Conservation (phyloP, 2,329 filamentous ascomycete genomes). For the Juglanconis juglandina region DNA sequence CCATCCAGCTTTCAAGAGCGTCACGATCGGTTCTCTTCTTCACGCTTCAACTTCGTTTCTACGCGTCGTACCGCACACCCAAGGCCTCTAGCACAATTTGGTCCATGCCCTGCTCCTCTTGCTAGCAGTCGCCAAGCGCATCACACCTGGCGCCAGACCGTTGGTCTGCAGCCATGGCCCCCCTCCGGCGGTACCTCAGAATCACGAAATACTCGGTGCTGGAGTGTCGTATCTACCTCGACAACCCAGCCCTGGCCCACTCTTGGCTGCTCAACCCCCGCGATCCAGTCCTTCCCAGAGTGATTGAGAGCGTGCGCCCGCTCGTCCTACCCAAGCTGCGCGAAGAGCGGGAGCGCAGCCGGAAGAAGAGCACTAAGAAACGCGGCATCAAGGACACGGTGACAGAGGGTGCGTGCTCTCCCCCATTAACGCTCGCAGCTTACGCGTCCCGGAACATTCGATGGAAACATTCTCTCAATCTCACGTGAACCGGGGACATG, state of each 20-base stretch:
- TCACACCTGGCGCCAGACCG: not conserved
- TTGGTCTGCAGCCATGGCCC: conserved; percentile 61
- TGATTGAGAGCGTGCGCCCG: conserved; percentile 82
- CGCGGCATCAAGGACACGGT: conserved; percentile 86
- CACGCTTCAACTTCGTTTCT: too few relatives aligned
- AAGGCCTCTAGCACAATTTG: not conserved
- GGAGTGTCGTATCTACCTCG: conserved; percentile 95
- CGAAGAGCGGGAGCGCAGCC: conserved; percentile 72
- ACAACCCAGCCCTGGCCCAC: conserved; percentile 78
- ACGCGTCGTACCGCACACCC: not conserved
- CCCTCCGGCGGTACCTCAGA: conserved; percentile 81
- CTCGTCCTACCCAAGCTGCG: conserved; percentile 85
- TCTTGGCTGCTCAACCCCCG: conserved; percentile 80
- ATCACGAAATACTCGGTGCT: conserved; percentile 92
- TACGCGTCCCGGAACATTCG: not conserved
- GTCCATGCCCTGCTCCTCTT: not conserved
- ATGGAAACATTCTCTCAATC: too few relatives aligned
- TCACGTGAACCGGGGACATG: too few relatives aligned
- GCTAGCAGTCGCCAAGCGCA: not conserved
- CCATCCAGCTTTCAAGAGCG: not conserved
- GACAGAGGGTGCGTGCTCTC: conserved; percentile 57
- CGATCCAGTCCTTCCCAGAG: conserved; percentile 71
- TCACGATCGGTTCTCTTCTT: not conserved
- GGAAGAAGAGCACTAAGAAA: conserved; percentile 67
- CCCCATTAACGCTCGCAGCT: not conserved